A percentile compares a stretch with the other conserved stretches of the same genome.
Conservation (phyloP, 441 rosid species). For the Mallotus japonicus region DNA sequence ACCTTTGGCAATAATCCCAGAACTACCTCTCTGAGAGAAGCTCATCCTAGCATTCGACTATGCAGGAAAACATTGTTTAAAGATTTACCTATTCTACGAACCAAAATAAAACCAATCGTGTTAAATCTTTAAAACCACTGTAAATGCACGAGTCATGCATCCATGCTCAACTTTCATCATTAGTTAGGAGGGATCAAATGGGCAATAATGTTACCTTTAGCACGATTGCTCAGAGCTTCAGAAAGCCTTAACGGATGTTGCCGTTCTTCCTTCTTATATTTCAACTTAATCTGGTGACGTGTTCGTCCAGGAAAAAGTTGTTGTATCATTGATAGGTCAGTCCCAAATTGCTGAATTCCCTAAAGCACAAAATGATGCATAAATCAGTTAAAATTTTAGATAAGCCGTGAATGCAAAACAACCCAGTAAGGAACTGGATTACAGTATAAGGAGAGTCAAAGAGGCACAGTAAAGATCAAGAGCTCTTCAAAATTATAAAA, state of each 20-base stretch:
- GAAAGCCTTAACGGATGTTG: slow-evolving; percentile 54
- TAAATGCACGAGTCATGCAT: not conserved
- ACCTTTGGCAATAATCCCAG: not conserved
- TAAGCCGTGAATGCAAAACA: not conserved
- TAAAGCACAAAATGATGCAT: slow-evolving; percentile 23
- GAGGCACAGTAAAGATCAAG: not conserved
- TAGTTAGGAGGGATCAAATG: not conserved
- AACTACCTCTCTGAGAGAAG: not conserved
- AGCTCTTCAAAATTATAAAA: not conserved
- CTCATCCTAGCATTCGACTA: not conserved
- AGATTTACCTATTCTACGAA: not conserved
- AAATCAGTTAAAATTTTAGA: slow-evolving; percentile 3
- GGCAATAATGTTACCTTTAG: slow-evolving; percentile 43
- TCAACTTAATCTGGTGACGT: slow-evolving; percentile 71
- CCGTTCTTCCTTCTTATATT: slow-evolving; percentile 76
- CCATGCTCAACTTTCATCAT: not conserved
- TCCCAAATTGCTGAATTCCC: slow-evolving; percentile 85
- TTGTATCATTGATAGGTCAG: slow-evolving; percentile 76
- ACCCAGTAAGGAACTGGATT: not conserved
- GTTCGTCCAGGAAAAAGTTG: slow-evolving; percentile 72
- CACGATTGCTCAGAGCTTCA: slow-evolving; percentile 61
- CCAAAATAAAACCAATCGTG: no score
- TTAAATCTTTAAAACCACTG: not conserved
- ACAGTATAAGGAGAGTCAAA: not conserved
- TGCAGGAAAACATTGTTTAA: not conserved